Percentiles rank a stretch among this genome's conserved stretches.
Evolutionary conservation across 75 land plant genomes (phyloP).

Genomic region (Selaginella tamariscina): DNA sequence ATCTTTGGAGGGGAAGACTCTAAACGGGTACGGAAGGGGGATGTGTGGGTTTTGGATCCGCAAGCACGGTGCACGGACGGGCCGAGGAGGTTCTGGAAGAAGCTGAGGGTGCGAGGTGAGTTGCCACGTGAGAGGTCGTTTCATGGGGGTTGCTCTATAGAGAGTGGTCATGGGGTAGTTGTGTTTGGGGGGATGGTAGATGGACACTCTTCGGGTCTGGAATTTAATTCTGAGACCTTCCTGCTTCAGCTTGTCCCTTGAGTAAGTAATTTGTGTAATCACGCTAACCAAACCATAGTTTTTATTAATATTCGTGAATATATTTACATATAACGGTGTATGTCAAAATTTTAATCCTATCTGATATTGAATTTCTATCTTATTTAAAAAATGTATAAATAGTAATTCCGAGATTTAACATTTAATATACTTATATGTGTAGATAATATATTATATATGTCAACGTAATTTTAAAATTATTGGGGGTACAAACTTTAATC

Average conservation of each 20-base stretch:
- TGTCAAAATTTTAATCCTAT: too few species aligned
- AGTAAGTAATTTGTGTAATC: constrained; percentile 9
- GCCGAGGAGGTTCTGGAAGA: constrained; percentile 55
- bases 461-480: too few species aligned
- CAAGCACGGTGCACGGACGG: constrained; percentile 23
- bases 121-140: constrained; percentile 52
- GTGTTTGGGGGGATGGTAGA: constrained; percentile 95
- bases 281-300: too few species aligned
- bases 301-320: too few species aligned
- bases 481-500: too few species aligned
- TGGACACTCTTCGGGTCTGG: constrained; percentile 43
- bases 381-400: too few species aligned
- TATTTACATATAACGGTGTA: too few species aligned
- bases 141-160: constrained; percentile 61
- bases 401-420: too few species aligned
- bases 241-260: constrained; percentile 49
- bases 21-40: constrained; percentile 58
- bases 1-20: constrained; percentile 94
- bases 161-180: constrained; percentile 44
- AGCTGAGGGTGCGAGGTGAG: constrained; percentile 40
- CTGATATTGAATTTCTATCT: too few species aligned
- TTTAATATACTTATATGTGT: too few species aligned
- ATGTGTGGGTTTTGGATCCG: constrained; percentile 76
- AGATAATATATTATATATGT: too few species aligned
- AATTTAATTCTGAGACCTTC: constrained; percentile 60